phyloP scores from a whole-genome alignment of 164 flowering plant genomes.

The Sedum album region DNA sequence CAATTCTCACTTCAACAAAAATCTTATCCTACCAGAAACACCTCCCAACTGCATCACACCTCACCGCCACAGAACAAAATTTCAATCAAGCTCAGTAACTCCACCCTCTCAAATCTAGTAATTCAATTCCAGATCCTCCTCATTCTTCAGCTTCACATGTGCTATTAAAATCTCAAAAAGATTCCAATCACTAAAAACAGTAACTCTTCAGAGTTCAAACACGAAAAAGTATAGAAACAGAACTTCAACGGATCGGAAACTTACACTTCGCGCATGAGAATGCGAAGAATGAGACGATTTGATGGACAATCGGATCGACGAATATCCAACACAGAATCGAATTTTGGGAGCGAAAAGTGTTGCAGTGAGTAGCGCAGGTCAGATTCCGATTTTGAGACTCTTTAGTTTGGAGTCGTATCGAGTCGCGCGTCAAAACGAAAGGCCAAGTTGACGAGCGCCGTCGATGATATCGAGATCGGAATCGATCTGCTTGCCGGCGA shows the following conservation, averaged over 20 bases:
- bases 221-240: neutral
- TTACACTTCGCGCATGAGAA: neutral
- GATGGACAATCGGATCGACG: neutral
- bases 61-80: neutral
- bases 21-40: neutral
- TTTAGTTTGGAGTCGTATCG: neutral
- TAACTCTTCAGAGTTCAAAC: neutral
- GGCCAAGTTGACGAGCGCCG: slow-evolving; percentile 2
- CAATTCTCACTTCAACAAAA: neutral
- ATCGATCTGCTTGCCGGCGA: neutral
- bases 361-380: neutral
- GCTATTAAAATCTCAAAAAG: neutral
- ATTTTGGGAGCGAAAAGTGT: neutral
- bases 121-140: slow-evolving; percentile 4
- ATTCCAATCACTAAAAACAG: too few relatives aligned
- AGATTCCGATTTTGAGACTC: neutral
- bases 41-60: neutral
- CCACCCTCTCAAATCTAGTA: neutral
- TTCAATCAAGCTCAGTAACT: neutral
- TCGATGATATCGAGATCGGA: slow-evolving; percentile 4
- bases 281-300: neutral
- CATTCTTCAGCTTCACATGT: neutral
- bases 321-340: neutral
- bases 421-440: slow-evolving; percentile 12
- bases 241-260: neutral